Percentiles rank a stretch among this genome's conserved stretches.
Evolutionary conservation across 2,329 filamentous ascomycete genomes (phyloP).

Genomic region (Paecilomyces variotii): DNA sequence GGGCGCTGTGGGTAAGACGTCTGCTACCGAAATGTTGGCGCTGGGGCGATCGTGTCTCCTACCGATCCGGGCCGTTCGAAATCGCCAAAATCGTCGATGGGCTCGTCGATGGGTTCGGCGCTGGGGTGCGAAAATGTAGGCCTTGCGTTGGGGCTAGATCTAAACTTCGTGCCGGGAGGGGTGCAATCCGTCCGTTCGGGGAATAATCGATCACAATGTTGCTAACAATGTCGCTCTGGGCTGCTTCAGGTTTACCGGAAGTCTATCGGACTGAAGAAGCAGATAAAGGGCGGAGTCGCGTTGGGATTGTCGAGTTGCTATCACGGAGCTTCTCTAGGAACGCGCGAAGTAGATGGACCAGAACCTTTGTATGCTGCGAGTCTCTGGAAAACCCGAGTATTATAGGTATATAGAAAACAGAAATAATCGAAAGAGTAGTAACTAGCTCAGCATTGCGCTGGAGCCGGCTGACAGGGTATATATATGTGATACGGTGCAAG

Average conservation of each 20-base stretch:
- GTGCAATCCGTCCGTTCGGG: not conserved
- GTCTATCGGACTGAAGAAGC: not conserved
- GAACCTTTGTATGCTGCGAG: not conserved
- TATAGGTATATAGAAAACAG: not conserved
- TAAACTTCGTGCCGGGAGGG: not conserved
- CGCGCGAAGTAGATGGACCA: not conserved
- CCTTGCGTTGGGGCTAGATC: constrained; percentile 2
- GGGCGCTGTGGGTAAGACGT: not conserved
- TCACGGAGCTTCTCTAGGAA: not conserved
- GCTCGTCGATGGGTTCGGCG: not conserved
- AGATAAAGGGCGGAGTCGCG: not conserved
- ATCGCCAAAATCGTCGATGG: too few relatives aligned
- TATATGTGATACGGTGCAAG: not conserved
- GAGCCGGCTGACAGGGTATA: not conserved
- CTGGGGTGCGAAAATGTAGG: not conserved
- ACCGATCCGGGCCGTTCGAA: not conserved
- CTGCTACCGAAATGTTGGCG: constrained; percentile 1
- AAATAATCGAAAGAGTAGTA: not conserved
- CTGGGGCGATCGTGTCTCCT: not conserved
- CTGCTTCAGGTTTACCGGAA: not conserved
- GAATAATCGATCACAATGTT: not conserved
- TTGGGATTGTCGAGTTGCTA: not conserved
- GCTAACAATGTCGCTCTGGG: not conserved
- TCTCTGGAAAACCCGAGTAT: not conserved
- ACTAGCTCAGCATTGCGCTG: not conserved